Conservation (phyloP, 768 basidiomycete species). For the Hygrocybe coccinea region DNA sequence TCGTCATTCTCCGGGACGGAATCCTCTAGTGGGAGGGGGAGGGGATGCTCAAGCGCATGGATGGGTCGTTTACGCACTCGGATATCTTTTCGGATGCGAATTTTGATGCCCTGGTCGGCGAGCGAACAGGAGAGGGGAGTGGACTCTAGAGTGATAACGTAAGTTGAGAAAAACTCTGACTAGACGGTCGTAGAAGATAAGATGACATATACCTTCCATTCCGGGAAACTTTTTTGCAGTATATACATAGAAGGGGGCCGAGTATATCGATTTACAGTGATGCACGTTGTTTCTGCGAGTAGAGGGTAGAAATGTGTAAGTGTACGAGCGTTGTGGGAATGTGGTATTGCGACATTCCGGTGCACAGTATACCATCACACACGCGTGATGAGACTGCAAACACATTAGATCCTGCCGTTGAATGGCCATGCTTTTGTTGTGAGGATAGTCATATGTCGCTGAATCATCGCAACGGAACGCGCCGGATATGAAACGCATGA, state of each 20-base stretch:
- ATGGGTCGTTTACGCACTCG: slow-evolving; percentile 71
- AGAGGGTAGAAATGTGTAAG: background rate
- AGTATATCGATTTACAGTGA: slow-evolving; percentile 87
- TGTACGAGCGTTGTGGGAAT: background rate
- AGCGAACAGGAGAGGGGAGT: slow-evolving; percentile 84
- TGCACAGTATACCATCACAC: no score
- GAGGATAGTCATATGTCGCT: background rate
- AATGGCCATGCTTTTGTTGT: background rate
- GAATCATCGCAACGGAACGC: background rate
- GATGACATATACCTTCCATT: slow-evolving; percentile 72
- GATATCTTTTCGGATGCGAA: slow-evolving; percentile 88
- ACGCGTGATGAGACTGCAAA: no score
- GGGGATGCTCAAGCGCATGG: slow-evolving; percentile 34
- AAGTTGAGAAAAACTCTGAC: background rate
- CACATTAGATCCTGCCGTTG: background rate
- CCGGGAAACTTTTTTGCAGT: slow-evolving; percentile 96
- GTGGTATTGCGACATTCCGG: no score
- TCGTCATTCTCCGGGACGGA: slow-evolving; percentile 23
- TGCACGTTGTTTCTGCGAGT: slow-evolving; percentile 67
- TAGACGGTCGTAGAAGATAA: background rate
- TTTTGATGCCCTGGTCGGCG: slow-evolving; percentile 95
- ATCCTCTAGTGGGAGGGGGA: slow-evolving; percentile 22
- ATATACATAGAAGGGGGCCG: slow-evolving; percentile 88
- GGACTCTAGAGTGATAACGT: slow-evolving; percentile 51
- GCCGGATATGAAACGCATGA: background rate